Evolutionary conservation across 305 asterid genomes (phyloP).

Genomic region (Ruellia speciosa): DNA sequence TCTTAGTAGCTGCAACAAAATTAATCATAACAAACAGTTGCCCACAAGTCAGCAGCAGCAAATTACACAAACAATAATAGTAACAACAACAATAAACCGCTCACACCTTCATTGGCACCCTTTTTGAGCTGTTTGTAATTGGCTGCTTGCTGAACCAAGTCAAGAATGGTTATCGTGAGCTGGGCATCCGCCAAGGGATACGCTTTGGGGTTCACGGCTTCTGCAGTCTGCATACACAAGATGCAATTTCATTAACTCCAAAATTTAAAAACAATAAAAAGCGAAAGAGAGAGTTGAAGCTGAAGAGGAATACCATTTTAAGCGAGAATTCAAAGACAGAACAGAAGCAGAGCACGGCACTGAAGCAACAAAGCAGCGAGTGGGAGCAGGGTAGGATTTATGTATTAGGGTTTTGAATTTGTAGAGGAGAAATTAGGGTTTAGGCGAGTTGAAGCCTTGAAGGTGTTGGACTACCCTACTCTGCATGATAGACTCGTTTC

Average conservation of each 20-base stretch:
- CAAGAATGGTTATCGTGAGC: constrained; percentile 36
- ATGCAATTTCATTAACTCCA: not conserved
- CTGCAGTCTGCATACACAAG: constrained; percentile 24
- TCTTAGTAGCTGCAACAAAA: constrained; percentile 51
- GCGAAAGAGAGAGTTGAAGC: not conserved
- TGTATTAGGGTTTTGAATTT: constrained; percentile 25
- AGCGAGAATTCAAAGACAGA: constrained; percentile 14
- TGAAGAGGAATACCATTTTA: constrained; percentile 26
- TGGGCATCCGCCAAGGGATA: constrained; percentile 47
- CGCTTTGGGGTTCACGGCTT: constrained; percentile 44
- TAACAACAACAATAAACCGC: not conserved
- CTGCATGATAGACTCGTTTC: not conserved
- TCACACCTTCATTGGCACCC: constrained; percentile 46
- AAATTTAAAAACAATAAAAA: not conserved
- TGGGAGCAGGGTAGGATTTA: not conserved
- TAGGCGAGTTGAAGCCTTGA: constrained; percentile 15
- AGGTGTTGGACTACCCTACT: not conserved
- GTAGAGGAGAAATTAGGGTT: constrained; percentile 20
- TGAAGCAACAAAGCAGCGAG: not conserved
- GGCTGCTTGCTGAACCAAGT: constrained; percentile 41
- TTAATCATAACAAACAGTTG: not conserved
- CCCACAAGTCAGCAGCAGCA: not conserved
- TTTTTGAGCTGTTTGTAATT: constrained; percentile 42
- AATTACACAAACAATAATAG: not conserved
- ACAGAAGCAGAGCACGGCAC: too few relatives aligned